Base-by-base conservation (phyloP, 73 alveolate species). In the Paramecium pentaurelia region DNA sequence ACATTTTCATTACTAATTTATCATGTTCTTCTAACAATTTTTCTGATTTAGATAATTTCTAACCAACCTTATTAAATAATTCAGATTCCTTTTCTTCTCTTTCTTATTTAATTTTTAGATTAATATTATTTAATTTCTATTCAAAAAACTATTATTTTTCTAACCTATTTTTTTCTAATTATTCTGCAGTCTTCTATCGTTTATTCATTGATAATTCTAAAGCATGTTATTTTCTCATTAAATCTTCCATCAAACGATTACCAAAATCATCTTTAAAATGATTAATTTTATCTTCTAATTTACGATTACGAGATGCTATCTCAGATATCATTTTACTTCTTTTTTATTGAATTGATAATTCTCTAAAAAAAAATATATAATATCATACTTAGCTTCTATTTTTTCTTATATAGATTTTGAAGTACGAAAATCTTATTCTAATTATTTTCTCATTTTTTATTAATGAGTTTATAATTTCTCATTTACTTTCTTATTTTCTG, bases 211-310 rank as follows among this genome's bases (percentile, higher is more conserved):
- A 64, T 3, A 64, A 34, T 64, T 64, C 84, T 32, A 64, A 34
- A 32, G 42, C 42, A 0, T 64, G 30, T 64, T 64, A n/a, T 34
- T 64, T 64, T 64, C 22, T 64, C 8, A 27, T 5, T 2, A 64
- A 28, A 11, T 64, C 84, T 3, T 64, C 84, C 84, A 64, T 64
- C 7, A 64, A 34, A 32, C 84, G 84, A 64, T 64, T 64, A 28
- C 84, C 84, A 32, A 64, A 64, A 64, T 64, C 84, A 64, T 64
- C 84, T 34, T 64, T 64, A 64, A 64, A 64, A 12, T 64, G 84
- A 64, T 64, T 64, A 34, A 64, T 64, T n/a, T 64, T 64, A 28
- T 64, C 84, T 8, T 64, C 84, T 64, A 64, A 12, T 10, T 64
- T 64, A 10, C 84, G 18, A 64, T 64, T 64, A 32, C 84, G 84